phyloP scores from a whole-genome alignment of 1,139 yeast genomes.

The Blastobotrys raffinosifermentans region DNA sequence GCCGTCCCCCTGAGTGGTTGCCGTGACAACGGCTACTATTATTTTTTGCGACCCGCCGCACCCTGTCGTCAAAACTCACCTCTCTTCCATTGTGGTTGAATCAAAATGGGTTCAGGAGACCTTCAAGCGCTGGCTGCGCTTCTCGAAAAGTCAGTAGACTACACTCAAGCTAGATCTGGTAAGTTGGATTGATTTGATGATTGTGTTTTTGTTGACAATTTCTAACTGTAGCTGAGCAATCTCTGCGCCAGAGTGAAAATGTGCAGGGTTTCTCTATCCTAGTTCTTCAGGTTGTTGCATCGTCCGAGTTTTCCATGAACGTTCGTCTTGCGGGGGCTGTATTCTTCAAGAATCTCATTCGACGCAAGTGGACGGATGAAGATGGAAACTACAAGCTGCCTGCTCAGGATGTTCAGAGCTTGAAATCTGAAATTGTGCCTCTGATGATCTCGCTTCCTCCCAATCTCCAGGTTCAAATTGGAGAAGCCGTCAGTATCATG shows the following conservation, averaged over 20 bases:
- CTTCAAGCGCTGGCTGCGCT: slow-evolving; percentile 17
- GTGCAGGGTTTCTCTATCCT: slow-evolving; percentile 70
- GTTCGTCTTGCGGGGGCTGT: slow-evolving; percentile 84
- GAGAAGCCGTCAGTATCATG: slow-evolving; percentile 85
- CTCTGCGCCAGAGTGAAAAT: slow-evolving; percentile 53
- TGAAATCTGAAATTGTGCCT: slow-evolving; percentile 72
- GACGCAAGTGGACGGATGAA: slow-evolving; percentile 84
- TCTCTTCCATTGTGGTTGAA: too few relatives aligned
- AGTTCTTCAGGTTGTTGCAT: slow-evolving; percentile 72
- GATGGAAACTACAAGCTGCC: slow-evolving; percentile 72
- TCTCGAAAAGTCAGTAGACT: slow-evolving; percentile 20
- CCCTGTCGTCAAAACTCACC: too few relatives aligned
- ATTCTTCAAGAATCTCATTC: slow-evolving; percentile 82
- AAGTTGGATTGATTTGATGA: slow-evolving; percentile 8
- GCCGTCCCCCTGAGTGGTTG: too few relatives aligned
- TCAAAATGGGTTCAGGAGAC: slow-evolving; percentile 2
- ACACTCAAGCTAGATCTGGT: slow-evolving; percentile 20
- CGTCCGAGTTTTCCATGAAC: slow-evolving; percentile 46
- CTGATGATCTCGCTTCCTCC: slow-evolving; percentile 79
- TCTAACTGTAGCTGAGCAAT: slow-evolving; percentile 31
- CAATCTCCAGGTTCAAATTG: slow-evolving; percentile 77
- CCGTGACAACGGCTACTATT: too few relatives aligned
- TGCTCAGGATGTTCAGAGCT: slow-evolving; percentile 52
- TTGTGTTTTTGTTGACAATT: neutral
- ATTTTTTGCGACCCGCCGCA: too few relatives aligned